Base-by-base conservation (phyloP, 2,329 filamentous ascomycete genomes). In the Epichloe elymi region DNA sequence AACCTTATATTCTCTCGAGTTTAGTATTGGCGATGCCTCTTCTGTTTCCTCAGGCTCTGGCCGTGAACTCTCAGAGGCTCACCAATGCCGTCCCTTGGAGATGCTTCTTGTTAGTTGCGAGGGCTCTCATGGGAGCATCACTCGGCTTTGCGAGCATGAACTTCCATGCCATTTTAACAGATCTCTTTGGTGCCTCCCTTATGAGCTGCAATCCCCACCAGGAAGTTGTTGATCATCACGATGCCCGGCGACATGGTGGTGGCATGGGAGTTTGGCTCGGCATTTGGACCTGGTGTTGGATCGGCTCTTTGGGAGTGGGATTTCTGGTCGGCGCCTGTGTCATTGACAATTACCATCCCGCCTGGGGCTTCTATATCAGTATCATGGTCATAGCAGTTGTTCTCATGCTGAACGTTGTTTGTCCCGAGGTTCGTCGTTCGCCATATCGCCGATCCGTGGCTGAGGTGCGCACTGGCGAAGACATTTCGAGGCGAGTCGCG, bases 181-280 rank as follows among this genome's bases (percentile, higher is more conserved):
- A 91, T 61, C 70, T 90, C 1, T 91, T 88, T 60, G 86, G 86
- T 0, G 82, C 83, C 4, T 88, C 84, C 0, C 67, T 89, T 20
- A 85, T 87, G 74, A 85, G 82, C 59, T 72, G 74, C 40, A 80
- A 81, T 46, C 85, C 86, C 2, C 84, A 88, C 59, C 82, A 87
- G 65, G 85, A 88, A 60, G 68, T 85, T 19, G 81, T 85, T 1
- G 75, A 83, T 52, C 67, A 75, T 12, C 79, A 78, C 57, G 86
- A 89, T 63, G 77, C 85, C 17, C 78, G 86, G 50, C 74, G 85
- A 40, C 83, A 88, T 60, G 86, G 86, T 7, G 85, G 86, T 12
- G 86, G 86, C 0, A 82, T 89, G 70, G 86, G 86, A 0, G 70
- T 86, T n/a, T 90, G 86, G 86, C 72, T 88, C 10, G 83, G 84